Evolutionary conservation across 805 yeast genomes (phyloP).

Genomic region (Candida mattraensis): DNA sequence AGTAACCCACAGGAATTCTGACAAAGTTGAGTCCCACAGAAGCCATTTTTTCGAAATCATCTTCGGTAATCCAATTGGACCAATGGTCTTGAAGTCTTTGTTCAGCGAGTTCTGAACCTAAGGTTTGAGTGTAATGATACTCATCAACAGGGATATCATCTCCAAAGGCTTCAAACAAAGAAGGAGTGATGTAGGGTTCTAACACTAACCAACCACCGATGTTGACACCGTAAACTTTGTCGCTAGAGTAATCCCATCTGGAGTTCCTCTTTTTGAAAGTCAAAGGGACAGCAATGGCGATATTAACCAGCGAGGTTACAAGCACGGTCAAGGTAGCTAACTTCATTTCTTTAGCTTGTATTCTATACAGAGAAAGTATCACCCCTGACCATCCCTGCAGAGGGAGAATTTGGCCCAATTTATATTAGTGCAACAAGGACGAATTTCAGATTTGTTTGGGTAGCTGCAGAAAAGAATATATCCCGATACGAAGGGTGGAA

Average conservation of each 20-base stretch:
- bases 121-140: slow-evolving; percentile 58
- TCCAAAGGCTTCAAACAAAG: slow-evolving; percentile 57
- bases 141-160: slow-evolving; percentile 72
- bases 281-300: slow-evolving; percentile 24
- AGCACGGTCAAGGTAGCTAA: slow-evolving; percentile 4
- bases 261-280: slow-evolving; percentile 30
- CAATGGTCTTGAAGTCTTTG: slow-evolving; percentile 65
- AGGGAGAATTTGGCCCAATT: slow-evolving; percentile 2
- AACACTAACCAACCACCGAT: slow-evolving; percentile 90
- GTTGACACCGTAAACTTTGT: slow-evolving; percentile 60
- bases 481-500: slow-evolving; percentile 11
- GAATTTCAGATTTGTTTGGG: slow-evolving; percentile 6
- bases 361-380: too few relatives aligned
- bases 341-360: too few relatives aligned
- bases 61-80: slow-evolving; percentile 72
- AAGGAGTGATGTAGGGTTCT: slow-evolving; percentile 85
- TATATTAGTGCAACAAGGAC: slow-evolving; percentile 4
- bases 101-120: slow-evolving; percentile 62
- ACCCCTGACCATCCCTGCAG: too few relatives aligned
- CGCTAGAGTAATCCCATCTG: slow-evolving; percentile 33
- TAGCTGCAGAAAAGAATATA: slow-evolving; percentile 5
- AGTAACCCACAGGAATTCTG: slow-evolving; percentile 90
- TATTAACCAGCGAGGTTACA: slow-evolving; percentile 6
- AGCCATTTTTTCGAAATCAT: slow-evolving; percentile 63
- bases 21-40: slow-evolving; percentile 75